phyloP scores from a whole-genome alignment of 2,329 filamentous ascomycete genomes.

The Ilyonectria robusta region DNA sequence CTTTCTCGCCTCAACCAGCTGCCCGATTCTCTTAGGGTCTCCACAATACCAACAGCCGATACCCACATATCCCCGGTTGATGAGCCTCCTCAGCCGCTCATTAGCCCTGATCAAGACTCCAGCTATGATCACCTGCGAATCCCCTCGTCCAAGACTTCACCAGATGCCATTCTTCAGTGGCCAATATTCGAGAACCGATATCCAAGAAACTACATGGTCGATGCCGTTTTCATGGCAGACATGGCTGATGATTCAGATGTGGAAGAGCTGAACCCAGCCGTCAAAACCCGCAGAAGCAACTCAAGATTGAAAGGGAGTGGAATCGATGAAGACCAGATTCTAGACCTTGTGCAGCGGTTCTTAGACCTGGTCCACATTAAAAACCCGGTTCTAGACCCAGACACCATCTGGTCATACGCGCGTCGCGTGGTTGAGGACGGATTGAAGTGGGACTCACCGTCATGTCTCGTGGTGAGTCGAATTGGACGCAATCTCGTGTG shows the following conservation, averaged over 20 bases:
- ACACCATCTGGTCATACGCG: conserved; percentile 38
- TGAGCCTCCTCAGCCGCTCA: background rate
- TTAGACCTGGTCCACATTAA: conserved; percentile 46
- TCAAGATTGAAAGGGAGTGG: conserved; percentile 3
- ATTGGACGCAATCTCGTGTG: background rate
- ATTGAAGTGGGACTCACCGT: conserved; percentile 43
- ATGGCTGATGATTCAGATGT: background rate
- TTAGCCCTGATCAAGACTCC: background rate
- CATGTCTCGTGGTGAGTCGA: conserved; percentile 37
- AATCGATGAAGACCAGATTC: conserved; percentile 43
- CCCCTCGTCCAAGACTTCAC: conserved; percentile 20
- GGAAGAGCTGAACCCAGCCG: background rate
- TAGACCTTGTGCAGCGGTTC: conserved; percentile 42
- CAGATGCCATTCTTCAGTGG: conserved; percentile 27
- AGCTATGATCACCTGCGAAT: conserved; percentile 22
- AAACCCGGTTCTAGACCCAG: conserved; percentile 45
- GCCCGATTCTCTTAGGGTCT: background rate
- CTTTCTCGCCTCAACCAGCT: conserved; percentile 19
- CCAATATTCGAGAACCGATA: conserved; percentile 19
- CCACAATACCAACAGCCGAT: background rate
- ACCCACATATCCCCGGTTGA: background rate
- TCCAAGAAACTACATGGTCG: conserved; percentile 29
- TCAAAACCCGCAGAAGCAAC: background rate
- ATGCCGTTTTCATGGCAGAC: conserved; percentile 19
- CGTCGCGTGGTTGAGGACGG: conserved; percentile 41